Evolutionary conservation across 1,139 yeast species (phyloP).

Genomic region (Blastobotrys elegans): DNA sequence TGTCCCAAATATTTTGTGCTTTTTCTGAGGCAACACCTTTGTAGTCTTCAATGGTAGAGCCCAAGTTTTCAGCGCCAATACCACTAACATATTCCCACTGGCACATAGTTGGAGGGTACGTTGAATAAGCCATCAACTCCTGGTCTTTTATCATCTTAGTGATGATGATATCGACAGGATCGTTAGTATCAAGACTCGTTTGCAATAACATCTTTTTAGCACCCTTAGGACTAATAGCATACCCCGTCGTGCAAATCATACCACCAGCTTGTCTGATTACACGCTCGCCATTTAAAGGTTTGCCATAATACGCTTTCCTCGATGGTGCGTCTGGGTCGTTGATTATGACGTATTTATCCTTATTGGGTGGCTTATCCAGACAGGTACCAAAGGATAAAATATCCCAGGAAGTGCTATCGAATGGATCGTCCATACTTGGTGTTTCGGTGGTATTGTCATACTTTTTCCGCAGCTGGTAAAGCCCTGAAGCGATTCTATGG

Average conservation of each 20-base stretch:
- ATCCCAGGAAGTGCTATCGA: slow-evolving; percentile 7
- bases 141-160: not conserved
- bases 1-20: too few relatives aligned
- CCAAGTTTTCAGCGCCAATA: not conserved
- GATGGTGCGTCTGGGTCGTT: not conserved
- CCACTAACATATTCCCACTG: not conserved
- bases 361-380: not conserved
- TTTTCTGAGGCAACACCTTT: too few relatives aligned
- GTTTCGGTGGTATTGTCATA: not conserved
- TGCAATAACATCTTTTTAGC: not conserved
- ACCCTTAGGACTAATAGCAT: not conserved
- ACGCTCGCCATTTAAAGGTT: not conserved
- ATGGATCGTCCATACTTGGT: not conserved
- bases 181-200: not conserved
- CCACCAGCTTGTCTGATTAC: not conserved
- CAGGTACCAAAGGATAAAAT: slow-evolving; percentile 7
- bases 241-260: not conserved
- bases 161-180: not conserved
- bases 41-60: not conserved
- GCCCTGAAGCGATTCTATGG: slow-evolving; percentile 4
- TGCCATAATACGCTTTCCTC: not conserved
- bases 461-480: slow-evolving; percentile 1
- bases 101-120: not conserved
- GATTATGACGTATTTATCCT: slow-evolving; percentile 2
- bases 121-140: not conserved